These are phyloP conservation scores for Aspergillus unguis DNA, from an alignment of 2,329 filamentous ascomycete genomes.

Conservation along the genomic window DNA sequence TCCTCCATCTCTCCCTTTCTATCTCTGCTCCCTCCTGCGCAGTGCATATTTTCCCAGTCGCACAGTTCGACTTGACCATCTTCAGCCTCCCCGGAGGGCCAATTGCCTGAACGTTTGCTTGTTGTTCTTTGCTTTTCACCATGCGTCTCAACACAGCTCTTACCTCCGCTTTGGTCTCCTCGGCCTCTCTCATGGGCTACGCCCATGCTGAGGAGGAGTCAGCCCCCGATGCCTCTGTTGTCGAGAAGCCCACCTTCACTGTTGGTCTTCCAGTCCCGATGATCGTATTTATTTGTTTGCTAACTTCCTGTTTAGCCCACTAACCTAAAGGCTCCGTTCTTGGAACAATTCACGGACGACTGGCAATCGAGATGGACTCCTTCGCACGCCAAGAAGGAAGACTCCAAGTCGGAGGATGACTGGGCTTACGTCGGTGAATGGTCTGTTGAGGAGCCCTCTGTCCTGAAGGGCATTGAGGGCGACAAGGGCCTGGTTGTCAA, in stretches of 20 bases:
- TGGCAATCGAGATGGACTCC: constrained; percentile 93
- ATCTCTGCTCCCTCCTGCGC: constrained; percentile 12
- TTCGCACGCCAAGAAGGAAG: constrained; percentile 95
- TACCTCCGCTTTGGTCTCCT: constrained; percentile 65
- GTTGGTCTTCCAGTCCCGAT: constrained; percentile 55
- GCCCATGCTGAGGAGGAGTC: constrained; percentile 68
- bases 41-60: not conserved
- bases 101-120: constrained; percentile 20
- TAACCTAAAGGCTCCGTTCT: constrained; percentile 83
- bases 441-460: constrained; percentile 88
- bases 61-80: constrained; percentile 11
- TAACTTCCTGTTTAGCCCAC: constrained; percentile 63
- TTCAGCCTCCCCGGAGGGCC: constrained; percentile 17
- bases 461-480: constrained; percentile 87
- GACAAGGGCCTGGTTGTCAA: constrained; percentile 98
- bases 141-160: constrained; percentile 85
- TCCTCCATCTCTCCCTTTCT: constrained; percentile 19
- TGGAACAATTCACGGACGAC: constrained; percentile 97
- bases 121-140: constrained; percentile 37
- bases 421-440: constrained; percentile 98
- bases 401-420: constrained; percentile 74
- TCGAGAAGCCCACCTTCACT: constrained; percentile 78
- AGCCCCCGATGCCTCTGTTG: constrained; percentile 50
- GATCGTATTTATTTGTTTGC: constrained; percentile 8
- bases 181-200: constrained; percentile 65